Evolutionary conservation across 345 rosid species (phyloP), one percentile per base, ranked within the genome.

Genomic region (Eucalyptus camaldulensis): DNA sequence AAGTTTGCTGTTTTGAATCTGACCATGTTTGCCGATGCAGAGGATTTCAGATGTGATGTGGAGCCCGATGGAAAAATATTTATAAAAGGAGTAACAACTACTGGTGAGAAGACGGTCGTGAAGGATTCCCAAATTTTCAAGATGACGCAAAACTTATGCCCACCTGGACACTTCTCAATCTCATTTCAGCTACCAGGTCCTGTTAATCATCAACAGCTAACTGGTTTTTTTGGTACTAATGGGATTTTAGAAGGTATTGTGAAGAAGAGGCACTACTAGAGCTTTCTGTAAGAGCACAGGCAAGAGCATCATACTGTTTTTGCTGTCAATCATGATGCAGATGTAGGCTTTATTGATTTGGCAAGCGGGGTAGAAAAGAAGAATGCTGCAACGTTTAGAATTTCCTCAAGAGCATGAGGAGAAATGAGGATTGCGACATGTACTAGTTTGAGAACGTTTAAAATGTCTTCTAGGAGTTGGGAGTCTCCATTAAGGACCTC

Each of bases 141-240:
- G 91, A 96, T 96, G 99, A 88, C 98, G 1, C 98, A 93, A 85
- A 96, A 97, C 87, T 91, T 96, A 14, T 91, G 95, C 91, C 97
- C 96, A 13, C 95, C 98, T 1, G 99, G 99, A 43, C 94, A 89
- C 86, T 97, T 97, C 91, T 91, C 98, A 3, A 88, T 96, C 88
- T 89, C 94, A 21, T 95, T 96, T 89, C 92, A 91, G 89, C 97
- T 97, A 24, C 97, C 98, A 11, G 98, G 99, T 88, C 98, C 98
- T 13, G 97, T 96, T 89, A 90, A 94, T 88, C 90, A 86, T 80
- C 94, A 91, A 49, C 93, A 92, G 56, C 92, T 95, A 86, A 69
- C 88, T 5, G 95, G 96, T 65, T 86, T 50, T 67, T 96, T 96
- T 86, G 95, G 94, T 13, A 76, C 85, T 40, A 90, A 90, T 83